Base-by-base conservation (phyloP, 2,329 filamentous ascomycete species). In the Stachybotrys chlorohalonatus region DNA sequence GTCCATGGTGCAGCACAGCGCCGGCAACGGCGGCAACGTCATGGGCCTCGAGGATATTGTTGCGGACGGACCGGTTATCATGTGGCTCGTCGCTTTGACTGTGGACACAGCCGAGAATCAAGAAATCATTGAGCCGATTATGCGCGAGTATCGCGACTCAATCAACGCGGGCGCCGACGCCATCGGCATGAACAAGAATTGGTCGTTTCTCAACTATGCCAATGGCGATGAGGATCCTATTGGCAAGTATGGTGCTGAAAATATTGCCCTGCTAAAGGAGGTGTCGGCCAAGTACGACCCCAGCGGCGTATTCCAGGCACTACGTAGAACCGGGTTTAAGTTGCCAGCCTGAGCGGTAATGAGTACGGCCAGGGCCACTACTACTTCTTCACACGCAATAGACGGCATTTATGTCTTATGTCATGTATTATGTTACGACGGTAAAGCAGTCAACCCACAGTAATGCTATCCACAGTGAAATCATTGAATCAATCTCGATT, bases 201-300 rank as follows among this genome's bases (percentile, higher is more conserved):
- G 67, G 62, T 63, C 70, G 36, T 77, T 73, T 56, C 63, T 76
- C 47, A 77, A 78, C 61, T 77, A 78, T 52, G 73, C 74, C 1
- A 64, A 66, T 32, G 57, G 60, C 2, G 64, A 66, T 48, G 72
- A 78, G 62, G 60, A 71, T 24, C 70, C 73, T 1, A 61, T 75
- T 15, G 52, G 58, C 6, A 57, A 65, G 6, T 76, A 75, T 52
- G 74, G 74, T 0, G 47, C 62, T 8, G 63, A 67, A 31, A 72
- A 69, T 47, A 53, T 73, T 15, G 61, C 61, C 6, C 62, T 64
- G 45, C 53, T 74, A 47, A 63, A 60, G 54, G 56, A 53, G 15
- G 58, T 65, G 9, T 63, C 66, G 4, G 54, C 58, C 16, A 65
- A 66, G 54, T 73, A 71, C 47, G 70, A 73, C 53, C 66, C 67